These are phyloP conservation scores for Tagetes patula DNA, from an alignment of 129 eudicot species.

Conservation along the genomic window DNA sequence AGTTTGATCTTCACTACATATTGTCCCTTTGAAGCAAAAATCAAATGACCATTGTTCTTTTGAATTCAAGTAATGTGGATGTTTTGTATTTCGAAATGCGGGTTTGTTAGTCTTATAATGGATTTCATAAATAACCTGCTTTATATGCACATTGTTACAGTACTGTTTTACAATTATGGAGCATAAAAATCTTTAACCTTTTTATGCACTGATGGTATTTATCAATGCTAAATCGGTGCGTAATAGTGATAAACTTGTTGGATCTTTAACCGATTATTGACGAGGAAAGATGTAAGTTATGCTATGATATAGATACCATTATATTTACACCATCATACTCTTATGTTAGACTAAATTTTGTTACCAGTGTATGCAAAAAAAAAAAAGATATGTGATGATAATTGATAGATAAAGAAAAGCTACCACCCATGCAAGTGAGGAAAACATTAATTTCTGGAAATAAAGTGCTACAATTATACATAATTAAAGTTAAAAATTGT, in stretches of 20 bases:
- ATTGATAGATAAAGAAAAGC: not conserved
- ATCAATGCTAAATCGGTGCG: no score
- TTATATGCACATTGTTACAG: not conserved
- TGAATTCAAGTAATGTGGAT: conserved; percentile 22
- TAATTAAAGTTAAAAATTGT: conserved; percentile 14
- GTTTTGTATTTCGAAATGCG: conserved; percentile 25
- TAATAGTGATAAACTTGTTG: no score
- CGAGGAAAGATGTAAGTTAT: no score
- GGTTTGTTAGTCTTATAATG: conserved; percentile 12
- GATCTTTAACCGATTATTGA: no score
- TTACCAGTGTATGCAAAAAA: no score
- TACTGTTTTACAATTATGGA: no score
- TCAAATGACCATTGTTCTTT: conserved; percentile 5
- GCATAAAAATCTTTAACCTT: no score
- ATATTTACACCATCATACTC: no score
- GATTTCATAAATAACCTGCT: conserved; percentile 11
- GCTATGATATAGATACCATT: no score
- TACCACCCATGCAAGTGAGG: conserved; percentile 4
- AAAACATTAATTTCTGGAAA: conserved; percentile 11
- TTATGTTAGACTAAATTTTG: no score
- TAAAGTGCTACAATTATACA: conserved; percentile 20
- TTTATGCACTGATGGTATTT: no score
- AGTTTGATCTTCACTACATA: conserved; percentile 20
- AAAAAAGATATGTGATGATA: not conserved
- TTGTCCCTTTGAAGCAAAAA: conserved; percentile 27